A percentile compares a stretch with the other conserved stretches of the same genome.
phyloP scores from a whole-genome alignment of 2,329 filamentous ascomycete genomes.

The Pseudogymnoascus sp. region DNA sequence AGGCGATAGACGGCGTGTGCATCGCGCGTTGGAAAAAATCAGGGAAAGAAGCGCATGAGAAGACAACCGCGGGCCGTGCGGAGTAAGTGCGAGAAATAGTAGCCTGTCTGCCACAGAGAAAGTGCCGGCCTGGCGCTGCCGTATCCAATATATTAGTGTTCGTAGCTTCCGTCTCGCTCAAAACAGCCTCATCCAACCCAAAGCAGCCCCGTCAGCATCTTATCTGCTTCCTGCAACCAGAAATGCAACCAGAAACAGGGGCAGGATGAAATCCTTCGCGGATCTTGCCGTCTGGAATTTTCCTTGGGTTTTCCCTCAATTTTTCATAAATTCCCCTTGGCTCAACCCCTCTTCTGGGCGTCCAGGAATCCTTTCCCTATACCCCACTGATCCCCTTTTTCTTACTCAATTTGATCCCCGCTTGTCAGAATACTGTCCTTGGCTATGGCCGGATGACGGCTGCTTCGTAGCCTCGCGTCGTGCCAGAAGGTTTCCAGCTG shows the following conservation, averaged over 20 bases:
- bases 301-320: background rate
- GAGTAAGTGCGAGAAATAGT: too few species aligned
- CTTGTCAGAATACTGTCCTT: background rate
- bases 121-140: background rate
- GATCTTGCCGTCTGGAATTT: too few species aligned
- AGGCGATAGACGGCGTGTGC: background rate
- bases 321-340: background rate
- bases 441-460: background rate
- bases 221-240: background rate
- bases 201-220: background rate
- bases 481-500: background rate
- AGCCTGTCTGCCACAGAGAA: background rate
- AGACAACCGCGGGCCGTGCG: background rate
- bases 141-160: background rate
- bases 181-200: background rate
- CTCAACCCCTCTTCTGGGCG: background rate
- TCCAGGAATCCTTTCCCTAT: background rate
- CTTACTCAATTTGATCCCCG: background rate
- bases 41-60: background rate
- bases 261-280: background rate
- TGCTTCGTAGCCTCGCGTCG: background rate
- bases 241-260: too few species aligned
- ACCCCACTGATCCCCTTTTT: conserved; percentile 2
- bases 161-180: background rate
- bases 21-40: background rate